phyloP scores from a whole-genome alignment of 352 stramenopile species.

The Phytopythium kandeliae region DNA sequence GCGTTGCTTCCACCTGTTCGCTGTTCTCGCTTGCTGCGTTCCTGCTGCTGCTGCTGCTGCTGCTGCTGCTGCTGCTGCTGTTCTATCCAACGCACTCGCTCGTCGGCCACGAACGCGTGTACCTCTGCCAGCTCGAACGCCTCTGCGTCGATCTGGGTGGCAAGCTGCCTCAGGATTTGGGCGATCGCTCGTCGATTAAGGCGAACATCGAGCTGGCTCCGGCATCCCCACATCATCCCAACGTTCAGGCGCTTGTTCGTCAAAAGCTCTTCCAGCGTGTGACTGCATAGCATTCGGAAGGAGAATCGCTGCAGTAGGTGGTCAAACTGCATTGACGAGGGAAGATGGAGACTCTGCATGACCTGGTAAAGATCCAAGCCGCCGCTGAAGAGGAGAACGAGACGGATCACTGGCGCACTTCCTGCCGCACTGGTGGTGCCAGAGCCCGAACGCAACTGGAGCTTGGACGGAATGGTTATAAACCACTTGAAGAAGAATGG shows the following conservation, averaged over 20 bases:
- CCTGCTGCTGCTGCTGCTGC: conserved; percentile 6
- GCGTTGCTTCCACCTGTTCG: neutral
- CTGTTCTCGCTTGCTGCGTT: neutral
- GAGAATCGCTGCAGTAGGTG: conserved; percentile 45
- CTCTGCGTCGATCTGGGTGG: conserved; percentile 30
- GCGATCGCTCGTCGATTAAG: conserved; percentile 48
- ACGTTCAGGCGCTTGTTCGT: conserved; percentile 50
- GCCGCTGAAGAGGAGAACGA: conserved; percentile 62
- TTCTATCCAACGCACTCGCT: conserved; percentile 15
- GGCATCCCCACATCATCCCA: conserved; percentile 44
- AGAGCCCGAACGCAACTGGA: conserved; percentile 32
- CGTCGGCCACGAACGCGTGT: conserved; percentile 24
- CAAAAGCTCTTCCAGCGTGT: conserved; percentile 54
- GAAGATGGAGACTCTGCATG: conserved; percentile 43
- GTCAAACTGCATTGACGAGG: conserved; percentile 57
- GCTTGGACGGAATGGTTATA: conserved; percentile 45
- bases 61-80: conserved; percentile 7
- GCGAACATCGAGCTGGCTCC: conserved; percentile 42
- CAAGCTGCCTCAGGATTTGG: conserved; percentile 47
- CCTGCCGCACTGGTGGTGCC: conserved; percentile 8
- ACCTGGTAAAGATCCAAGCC: conserved; percentile 55
- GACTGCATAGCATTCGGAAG: conserved; percentile 35
- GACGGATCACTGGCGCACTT: conserved; percentile 33
- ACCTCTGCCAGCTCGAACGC: conserved; percentile 22
- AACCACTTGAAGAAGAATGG: conserved; percentile 67